Conservation (phyloP, 306 rosid species). For the Quillaja saponaria region DNA sequence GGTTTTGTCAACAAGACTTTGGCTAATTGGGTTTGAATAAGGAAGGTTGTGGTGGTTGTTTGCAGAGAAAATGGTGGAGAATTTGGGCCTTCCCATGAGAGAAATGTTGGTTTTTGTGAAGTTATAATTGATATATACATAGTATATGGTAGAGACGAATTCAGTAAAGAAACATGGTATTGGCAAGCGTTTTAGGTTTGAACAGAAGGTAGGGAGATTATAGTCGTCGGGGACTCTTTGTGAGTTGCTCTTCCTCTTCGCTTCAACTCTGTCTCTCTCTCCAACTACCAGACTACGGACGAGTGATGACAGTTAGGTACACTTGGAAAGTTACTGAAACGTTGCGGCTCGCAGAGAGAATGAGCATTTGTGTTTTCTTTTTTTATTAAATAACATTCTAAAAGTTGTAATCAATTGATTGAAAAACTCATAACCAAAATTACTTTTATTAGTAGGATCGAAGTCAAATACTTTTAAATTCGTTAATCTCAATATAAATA, state of each 20-base stretch:
- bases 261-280: conserved; percentile 4
- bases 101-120: no score
- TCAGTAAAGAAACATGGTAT: conserved; percentile 6
- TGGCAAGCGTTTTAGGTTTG: conserved; percentile 35
- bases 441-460: no score
- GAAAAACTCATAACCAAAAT: no score
- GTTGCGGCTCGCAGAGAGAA: no score
- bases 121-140: background rate
- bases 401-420: no score
- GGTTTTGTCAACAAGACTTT: conserved; percentile 46
- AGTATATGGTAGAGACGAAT: background rate
- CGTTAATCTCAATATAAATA: no score
- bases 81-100: conserved; percentile 46
- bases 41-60: conserved; percentile 39
- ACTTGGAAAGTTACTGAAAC: no score
- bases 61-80: conserved; percentile 40
- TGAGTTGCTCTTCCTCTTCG: background rate
- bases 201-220: conserved; percentile 42
- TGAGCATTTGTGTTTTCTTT: no score
- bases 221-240: background rate
- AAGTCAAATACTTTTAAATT: no score
- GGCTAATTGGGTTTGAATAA: conserved; percentile 31
- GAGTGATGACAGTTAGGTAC: conserved; percentile 59
- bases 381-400: no score
- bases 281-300: conserved; percentile 43